Evolutionary conservation across 2,329 filamentous ascomycete genomes (phyloP), one percentile per base, ranked within the genome.

Genomic region (Cryoendolithus antarcticus): DNA sequence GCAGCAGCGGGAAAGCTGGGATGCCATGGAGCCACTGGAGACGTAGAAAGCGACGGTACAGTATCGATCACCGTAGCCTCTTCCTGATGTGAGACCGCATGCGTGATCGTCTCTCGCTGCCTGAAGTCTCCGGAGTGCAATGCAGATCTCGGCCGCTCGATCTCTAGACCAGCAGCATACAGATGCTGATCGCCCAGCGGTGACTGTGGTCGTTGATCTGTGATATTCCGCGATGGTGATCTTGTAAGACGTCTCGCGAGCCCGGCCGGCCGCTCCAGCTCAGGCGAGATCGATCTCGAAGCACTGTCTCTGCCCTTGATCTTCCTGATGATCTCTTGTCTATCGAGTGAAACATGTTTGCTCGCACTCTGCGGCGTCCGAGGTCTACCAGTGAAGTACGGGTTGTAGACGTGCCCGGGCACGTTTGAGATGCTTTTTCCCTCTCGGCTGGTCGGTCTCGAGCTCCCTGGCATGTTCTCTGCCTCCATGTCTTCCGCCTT

Each of bases 91-190:
- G 24, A 6, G 7, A 27, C 24, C 24, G 24, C 24, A 27, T 27
- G 24, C 7, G 24, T 27, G 24, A 6, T 27, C 24, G 24, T 27
- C 38, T 62, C 58, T 41, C 67, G 62, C 54, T 75, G 67, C 37
- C 69, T 62, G 47, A 79, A 79, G 51, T 80, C 74, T 34, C 75
- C 75, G 12, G 74, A 70, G 54, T 79, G 75, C 42, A 80, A 55
- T 34, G 75, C 74, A 27, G 89, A 96, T 39, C 83, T 71, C 34
- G 89, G 89, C 38, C 88, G 74, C 58, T 88, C 80, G 45, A 93
- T 89, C 46, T 76, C 73, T 46, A 64, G 42, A 2, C 67, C 60
- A 15, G 50, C 41, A 10, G 45, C 41, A 15, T 51, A 38, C 30
- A 54, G 55, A 45, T 55, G 50, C 33, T 46, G 35, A 12, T 41